Evolutionary conservation across 257 asterid genomes (phyloP).

Genomic region (Petunia axillaris): DNA sequence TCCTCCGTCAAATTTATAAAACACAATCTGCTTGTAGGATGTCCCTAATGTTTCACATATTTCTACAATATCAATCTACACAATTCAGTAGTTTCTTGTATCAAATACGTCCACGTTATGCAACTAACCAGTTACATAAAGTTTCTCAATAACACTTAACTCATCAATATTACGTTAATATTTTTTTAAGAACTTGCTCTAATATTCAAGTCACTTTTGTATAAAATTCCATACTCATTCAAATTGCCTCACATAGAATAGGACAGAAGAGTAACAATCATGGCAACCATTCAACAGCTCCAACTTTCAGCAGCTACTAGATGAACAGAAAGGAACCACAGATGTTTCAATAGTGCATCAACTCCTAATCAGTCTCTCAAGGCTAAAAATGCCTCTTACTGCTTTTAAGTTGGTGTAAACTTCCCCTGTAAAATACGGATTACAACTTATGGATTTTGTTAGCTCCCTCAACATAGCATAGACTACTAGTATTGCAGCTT

Average conservation of each 20-base stretch:
- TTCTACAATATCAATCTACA: neutral
- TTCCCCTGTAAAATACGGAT: no score
- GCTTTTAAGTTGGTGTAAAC: no score
- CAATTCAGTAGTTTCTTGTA: neutral
- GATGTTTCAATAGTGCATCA: no score
- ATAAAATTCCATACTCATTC: neutral
- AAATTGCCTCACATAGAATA: neutral
- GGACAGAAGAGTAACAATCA: no score
- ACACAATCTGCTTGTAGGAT: neutral
- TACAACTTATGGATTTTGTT: no score
- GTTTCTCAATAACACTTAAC: slow-evolving; percentile 8
- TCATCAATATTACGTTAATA: neutral
- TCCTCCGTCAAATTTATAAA: neutral
- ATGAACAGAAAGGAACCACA: no score
- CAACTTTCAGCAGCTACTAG: no score
- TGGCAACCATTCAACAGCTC: no score
- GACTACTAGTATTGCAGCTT: no score
- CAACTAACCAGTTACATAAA: neutral
- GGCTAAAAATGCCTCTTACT: no score
- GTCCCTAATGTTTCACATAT: neutral
- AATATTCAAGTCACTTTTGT: neutral
- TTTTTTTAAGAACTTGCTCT: neutral
- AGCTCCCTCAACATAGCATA: no score
- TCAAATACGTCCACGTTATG: neutral
- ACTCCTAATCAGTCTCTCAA: no score